Percentiles rank a stretch among this genome's conserved stretches.
Evolutionary conservation across 2,329 filamentous ascomycete genomes (phyloP).

Genomic region (Aspergillus pseudoviridinutans): DNA sequence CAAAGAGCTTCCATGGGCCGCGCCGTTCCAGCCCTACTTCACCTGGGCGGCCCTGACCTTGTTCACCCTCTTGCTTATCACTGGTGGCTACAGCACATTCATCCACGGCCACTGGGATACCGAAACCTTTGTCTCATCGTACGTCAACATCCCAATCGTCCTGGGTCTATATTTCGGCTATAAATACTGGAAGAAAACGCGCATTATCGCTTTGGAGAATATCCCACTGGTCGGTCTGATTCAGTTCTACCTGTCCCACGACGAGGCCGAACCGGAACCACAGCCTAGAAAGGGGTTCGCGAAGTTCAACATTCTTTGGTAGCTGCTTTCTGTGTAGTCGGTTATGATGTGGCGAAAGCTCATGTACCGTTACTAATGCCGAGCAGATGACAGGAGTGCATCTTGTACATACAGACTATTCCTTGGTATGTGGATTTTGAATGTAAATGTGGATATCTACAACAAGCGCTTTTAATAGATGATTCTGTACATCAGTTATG

Average conservation of each 20-base stretch:
- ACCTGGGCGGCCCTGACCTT: slow-evolving; percentile 54
- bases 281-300: background rate
- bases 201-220: background rate
- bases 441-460: no score
- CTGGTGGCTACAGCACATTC: slow-evolving; percentile 59
- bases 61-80: slow-evolving; percentile 57
- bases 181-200: background rate
- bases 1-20: slow-evolving; percentile 43
- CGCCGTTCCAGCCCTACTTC: slow-evolving; percentile 53
- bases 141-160: slow-evolving; percentile 53
- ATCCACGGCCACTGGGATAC: slow-evolving; percentile 34
- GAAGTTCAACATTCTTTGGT: background rate
- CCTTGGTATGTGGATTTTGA: no score
- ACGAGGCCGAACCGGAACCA: background rate
- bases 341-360: no score
- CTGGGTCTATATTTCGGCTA: background rate
- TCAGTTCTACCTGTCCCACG: background rate
- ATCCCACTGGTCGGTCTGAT: background rate
- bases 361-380: no score
- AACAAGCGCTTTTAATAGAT: no score
- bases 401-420: no score
- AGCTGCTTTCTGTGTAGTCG: no score
- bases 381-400: no score
- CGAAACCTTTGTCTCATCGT: slow-evolving; percentile 58
- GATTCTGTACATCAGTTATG: no score